Evolutionary conservation across 2,329 filamentous ascomycete genomes (phyloP), one percentile per base, ranked within the genome.

Genomic region (Aspergillus brunneoviolaceus): DNA sequence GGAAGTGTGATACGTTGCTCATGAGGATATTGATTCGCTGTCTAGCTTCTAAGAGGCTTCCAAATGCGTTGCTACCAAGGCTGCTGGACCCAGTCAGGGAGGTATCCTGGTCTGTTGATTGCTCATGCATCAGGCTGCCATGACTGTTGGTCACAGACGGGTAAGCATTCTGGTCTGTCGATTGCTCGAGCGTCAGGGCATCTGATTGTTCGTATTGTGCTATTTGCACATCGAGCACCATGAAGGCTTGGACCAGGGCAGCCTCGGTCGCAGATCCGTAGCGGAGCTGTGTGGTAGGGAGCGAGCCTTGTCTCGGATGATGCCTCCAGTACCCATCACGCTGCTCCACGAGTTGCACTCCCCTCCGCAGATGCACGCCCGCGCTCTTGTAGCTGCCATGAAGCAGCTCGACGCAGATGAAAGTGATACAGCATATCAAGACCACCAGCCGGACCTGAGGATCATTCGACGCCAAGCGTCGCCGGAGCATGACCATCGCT

Each of bases 341-440:
- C 16, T 45, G 39, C 39, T 7, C 39, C 5, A 19, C 39, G 14
- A 45, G 16, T 16, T 45, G 39, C 4, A 19, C 6, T 6, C 39
- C 39, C 16, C 39, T 12, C 21, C 42, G 52, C 3, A 63, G 50
- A 47, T 63, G 61, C 19, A 19, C 9, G 12, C 57, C 33, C 3
- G 61, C 61, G 3, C 47, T 48, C 2, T 57, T 53, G 33, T 59
- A 61, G 11, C 42, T 42, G 16, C 52, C 49, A 1, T 35, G 49
- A 2, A 59, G 23, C n/a, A 63, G 33, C 39, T 63, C 55, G 1
- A 39, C 53, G 25, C 52, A 33, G 16, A 56, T 47, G 49, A 61
- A 61, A 6, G 56, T 19, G 14, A 63, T 4, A 42, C 61, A 59
- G 45, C 59, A 63, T 7, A 59, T 9, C 35, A 63, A 27, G 16